Evolutionary conservation across 768 basidiomycete genomes (phyloP).

Genomic region (Galerina sulciceps): DNA sequence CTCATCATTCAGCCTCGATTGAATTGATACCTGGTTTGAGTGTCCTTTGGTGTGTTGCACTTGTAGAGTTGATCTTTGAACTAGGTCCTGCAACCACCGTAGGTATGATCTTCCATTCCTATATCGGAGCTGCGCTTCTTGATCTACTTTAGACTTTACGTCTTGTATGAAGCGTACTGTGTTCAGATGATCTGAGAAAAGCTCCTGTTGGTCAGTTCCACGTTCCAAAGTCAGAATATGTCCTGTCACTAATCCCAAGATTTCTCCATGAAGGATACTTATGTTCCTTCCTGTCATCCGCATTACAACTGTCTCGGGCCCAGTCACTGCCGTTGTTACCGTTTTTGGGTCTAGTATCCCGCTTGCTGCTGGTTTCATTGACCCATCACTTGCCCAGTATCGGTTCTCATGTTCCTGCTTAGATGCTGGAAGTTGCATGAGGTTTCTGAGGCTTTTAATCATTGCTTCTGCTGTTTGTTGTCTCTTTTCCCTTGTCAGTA

Average conservation of each 20-base stretch:
- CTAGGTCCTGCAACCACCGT: conserved; percentile 23
- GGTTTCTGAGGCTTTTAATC: neutral
- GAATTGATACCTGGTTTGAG: neutral
- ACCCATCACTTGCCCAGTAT: conserved; percentile 29
- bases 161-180: conserved; percentile 22
- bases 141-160: conserved; percentile 10
- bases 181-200: conserved; percentile 30
- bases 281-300: conserved; percentile 19
- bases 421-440: neutral
- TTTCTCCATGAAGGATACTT: conserved; percentile 25
- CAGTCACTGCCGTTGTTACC: conserved; percentile 20
- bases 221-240: conserved; percentile 9
- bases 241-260: conserved; percentile 20
- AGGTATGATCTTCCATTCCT: conserved; percentile 28
- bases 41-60: conserved; percentile 13
- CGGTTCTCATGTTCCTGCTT: neutral
- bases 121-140: conserved; percentile 6
- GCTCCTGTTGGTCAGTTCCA: neutral
- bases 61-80: neutral
- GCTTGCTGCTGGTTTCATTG: conserved; percentile 25
- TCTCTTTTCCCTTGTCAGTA: neutral
- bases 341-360: conserved; percentile 20
- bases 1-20: conserved; percentile 12
- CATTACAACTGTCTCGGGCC: conserved; percentile 13
- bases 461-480: neutral